phyloP scores from a whole-genome alignment of 768 basidiomycete genomes.

The Russula sp. region DNA sequence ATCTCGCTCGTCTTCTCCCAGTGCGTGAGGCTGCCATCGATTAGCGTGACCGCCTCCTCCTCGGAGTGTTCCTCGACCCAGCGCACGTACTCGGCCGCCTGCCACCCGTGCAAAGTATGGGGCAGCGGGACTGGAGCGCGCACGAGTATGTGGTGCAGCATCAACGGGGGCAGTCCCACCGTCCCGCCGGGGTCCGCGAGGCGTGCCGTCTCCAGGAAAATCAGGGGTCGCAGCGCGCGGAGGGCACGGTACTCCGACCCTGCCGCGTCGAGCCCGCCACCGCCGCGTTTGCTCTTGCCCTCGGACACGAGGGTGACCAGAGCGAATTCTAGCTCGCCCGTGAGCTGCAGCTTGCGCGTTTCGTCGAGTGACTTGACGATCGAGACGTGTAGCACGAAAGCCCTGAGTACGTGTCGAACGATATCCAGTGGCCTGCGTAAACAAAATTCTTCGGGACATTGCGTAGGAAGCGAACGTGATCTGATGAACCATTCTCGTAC shows the following conservation, averaged over 20 bases:
- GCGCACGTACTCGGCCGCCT: slow-evolving; percentile 90
- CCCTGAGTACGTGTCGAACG: slow-evolving; percentile 72
- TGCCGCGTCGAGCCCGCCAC: slow-evolving; percentile 59
- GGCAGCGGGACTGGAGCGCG: slow-evolving; percentile 82
- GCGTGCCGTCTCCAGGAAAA: slow-evolving; percentile 79
- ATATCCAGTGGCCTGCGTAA: slow-evolving; percentile 36
- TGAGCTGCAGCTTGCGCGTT: slow-evolving; percentile 87
- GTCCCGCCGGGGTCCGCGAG: slow-evolving; percentile 64
- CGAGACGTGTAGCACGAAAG: slow-evolving; percentile 88
- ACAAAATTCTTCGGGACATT: background rate
- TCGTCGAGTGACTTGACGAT: slow-evolving; percentile 89
- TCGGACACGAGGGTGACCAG: slow-evolving; percentile 38
- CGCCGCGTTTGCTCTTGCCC: slow-evolving; percentile 45
- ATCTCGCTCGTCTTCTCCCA: slow-evolving; percentile 71
- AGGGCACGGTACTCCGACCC: slow-evolving; percentile 85
- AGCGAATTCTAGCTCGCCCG: slow-evolving; percentile 90
- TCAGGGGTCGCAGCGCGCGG: slow-evolving; percentile 78
- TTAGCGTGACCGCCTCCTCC: slow-evolving; percentile 78
- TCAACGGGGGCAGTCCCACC: slow-evolving; percentile 72
- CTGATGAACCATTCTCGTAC: slow-evolving; percentile 62
- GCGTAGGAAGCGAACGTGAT: background rate
- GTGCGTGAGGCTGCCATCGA: slow-evolving; percentile 76
- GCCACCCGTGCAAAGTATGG: slow-evolving; percentile 88
- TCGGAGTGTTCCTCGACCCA: slow-evolving; percentile 90
- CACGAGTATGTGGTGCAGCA: slow-evolving; percentile 89